Evolutionary conservation across 1,284 basidiomycete genomes (phyloP).

Genomic region (Phellopilus nigrolimitatus): DNA sequence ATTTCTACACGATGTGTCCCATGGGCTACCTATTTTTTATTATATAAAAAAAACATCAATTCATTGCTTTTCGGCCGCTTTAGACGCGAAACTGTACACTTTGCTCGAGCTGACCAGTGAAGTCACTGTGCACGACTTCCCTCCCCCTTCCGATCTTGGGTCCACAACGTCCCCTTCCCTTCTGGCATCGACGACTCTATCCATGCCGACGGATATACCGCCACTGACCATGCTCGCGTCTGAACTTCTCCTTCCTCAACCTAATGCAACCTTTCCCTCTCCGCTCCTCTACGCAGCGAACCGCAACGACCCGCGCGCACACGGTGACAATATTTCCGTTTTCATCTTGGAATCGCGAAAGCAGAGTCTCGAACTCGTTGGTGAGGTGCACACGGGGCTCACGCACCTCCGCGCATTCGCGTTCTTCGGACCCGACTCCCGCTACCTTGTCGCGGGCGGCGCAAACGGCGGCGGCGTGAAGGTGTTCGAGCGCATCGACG

Average conservation of each 20-base stretch:
- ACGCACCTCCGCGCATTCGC: constrained; percentile 30
- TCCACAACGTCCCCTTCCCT: constrained; percentile 30
- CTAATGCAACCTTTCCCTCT: constrained; percentile 39
- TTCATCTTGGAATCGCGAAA: constrained; percentile 30
- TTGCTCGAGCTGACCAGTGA: constrained; percentile 58
- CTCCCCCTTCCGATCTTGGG: constrained; percentile 28
- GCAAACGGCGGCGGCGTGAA: constrained; percentile 30
- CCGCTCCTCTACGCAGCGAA: constrained; percentile 59
- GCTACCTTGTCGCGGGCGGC: constrained; percentile 30
- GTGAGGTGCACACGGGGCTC: constrained; percentile 29
- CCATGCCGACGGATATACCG: constrained; percentile 32
- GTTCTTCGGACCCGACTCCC: constrained; percentile 26
- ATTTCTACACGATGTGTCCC: too few relatives aligned
- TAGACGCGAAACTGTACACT: constrained; percentile 58
- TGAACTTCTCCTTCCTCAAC: constrained; percentile 50
- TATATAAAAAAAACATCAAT: constrained; percentile 3
- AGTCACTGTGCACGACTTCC: constrained; percentile 48
- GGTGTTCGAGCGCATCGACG: constrained; percentile 29
- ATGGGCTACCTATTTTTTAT: too few relatives aligned
- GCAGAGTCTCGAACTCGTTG: constrained; percentile 21
- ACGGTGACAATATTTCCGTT: constrained; percentile 59
- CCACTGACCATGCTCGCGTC: constrained; percentile 46
- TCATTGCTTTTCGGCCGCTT: constrained; percentile 13
- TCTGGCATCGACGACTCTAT: constrained; percentile 43
- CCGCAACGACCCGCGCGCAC: constrained; percentile 54